Conservation (phyloP, 257 asterid species). For the Schizonepeta tenuifolia region DNA sequence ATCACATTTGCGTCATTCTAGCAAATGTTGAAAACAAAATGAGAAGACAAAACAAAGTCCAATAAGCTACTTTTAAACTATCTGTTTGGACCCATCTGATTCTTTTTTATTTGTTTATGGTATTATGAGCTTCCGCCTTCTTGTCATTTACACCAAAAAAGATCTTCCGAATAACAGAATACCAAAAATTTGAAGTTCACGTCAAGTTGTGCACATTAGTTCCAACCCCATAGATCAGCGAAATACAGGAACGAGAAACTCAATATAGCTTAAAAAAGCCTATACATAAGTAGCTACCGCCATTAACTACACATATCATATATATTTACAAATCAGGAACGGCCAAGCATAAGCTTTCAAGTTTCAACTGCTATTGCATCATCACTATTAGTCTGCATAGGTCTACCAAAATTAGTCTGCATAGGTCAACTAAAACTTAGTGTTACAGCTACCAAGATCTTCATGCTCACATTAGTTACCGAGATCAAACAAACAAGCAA, state of each 20-base stretch:
- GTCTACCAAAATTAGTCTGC: constrained; percentile 3
- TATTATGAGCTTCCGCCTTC: too few relatives aligned
- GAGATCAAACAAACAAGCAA: constrained; percentile 11
- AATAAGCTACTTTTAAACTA: not conserved
- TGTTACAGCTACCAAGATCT: not conserved
- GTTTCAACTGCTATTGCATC: not conserved
- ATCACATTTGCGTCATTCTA: not conserved
- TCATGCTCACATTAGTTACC: not conserved
- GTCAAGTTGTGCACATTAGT: not conserved
- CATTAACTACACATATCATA: not conserved
- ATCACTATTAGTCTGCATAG: not conserved
- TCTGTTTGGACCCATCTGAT: not conserved
- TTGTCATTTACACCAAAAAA: too few relatives aligned
- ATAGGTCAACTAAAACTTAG: constrained; percentile 12
- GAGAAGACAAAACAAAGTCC: constrained; percentile 1
- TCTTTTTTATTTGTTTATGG: too few relatives aligned
- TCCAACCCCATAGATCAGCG: not conserved
- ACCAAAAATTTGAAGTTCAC: too few relatives aligned
- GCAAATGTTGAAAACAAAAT: constrained; percentile 3
- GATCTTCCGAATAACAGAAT: too few relatives aligned
- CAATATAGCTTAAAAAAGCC: not conserved
- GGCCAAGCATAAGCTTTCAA: not conserved
- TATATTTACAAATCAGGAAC: not conserved
- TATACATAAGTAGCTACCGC: not conserved
- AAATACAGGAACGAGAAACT: not conserved